Evolutionary conservation across 2,329 filamentous ascomycete genomes (phyloP).

Genomic region (Microsporum ferrugineum): DNA sequence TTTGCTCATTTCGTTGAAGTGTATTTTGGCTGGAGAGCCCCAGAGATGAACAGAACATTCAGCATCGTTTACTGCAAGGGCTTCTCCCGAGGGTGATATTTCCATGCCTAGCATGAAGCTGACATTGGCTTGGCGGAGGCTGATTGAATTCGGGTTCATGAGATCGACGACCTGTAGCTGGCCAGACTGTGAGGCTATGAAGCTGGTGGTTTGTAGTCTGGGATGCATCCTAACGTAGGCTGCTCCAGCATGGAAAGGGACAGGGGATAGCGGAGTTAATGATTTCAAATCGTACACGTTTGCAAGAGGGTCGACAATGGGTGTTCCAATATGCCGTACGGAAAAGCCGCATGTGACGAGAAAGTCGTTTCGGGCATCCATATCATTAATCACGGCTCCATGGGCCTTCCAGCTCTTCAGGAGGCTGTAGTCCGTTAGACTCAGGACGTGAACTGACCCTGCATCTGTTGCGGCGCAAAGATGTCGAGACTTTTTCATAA

Average conservation of each 20-base stretch:
- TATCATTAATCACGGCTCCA: slow-evolving; percentile 78
- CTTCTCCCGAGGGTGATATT: slow-evolving; percentile 77
- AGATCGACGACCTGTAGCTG: slow-evolving; percentile 94
- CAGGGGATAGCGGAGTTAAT: slow-evolving; percentile 73
- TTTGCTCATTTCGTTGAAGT: slow-evolving; percentile 71
- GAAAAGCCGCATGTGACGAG: slow-evolving; percentile 93
- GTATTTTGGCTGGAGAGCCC: slow-evolving; percentile 75
- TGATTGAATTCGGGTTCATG: slow-evolving; percentile 82
- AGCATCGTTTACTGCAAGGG: slow-evolving; percentile 66
- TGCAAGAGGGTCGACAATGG: slow-evolving; percentile 81
- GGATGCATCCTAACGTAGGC: slow-evolving; percentile 96
- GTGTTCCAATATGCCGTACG: slow-evolving; percentile 62
- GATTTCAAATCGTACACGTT: slow-evolving; percentile 95
- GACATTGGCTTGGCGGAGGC: slow-evolving; percentile 71
- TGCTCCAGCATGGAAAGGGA: slow-evolving; percentile 82
- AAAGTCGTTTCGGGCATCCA: slow-evolving; percentile 93
- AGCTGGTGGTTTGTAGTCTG: slow-evolving; percentile 84
- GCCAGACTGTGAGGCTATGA: slow-evolving; percentile 82
- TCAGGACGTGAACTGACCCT: slow-evolving; percentile 76
- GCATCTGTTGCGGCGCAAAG: slow-evolving; percentile 82
- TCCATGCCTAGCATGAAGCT: slow-evolving; percentile 70
- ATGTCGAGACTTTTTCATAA: slow-evolving; percentile 80
- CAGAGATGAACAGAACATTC: slow-evolving; percentile 73
- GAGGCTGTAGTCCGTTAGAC: slow-evolving; percentile 63
- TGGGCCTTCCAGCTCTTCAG: slow-evolving; percentile 87